Evolutionary conservation across 2,329 filamentous ascomycete genomes (phyloP).

Genomic region (Penicillium expansum): DNA sequence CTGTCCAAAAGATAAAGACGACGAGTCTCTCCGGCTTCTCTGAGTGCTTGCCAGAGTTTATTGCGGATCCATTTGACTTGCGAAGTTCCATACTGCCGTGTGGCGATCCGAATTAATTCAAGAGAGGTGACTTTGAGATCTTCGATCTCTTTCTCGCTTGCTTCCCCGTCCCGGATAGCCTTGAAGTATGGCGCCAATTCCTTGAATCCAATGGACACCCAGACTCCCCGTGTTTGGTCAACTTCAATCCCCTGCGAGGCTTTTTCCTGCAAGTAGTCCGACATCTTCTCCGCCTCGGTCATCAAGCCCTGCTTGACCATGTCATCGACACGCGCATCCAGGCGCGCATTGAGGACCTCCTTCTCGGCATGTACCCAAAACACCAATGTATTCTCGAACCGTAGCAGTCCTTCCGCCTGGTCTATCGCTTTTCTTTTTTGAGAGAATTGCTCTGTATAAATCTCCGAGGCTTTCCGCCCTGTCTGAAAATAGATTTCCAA

Average conservation of each 20-base stretch:
- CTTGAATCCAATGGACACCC: slow-evolving; percentile 95
- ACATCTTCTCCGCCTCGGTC: slow-evolving; percentile 59
- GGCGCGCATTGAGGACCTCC: slow-evolving; percentile 64
- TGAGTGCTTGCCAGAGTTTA: slow-evolving; percentile 71
- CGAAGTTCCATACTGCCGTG: slow-evolving; percentile 79
- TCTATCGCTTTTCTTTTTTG: slow-evolving; percentile 25
- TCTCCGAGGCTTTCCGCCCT: slow-evolving; percentile 75
- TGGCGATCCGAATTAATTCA: slow-evolving; percentile 76
- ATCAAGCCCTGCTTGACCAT: slow-evolving; percentile 71
- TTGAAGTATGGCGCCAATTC: slow-evolving; percentile 74
- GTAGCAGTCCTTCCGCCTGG: slow-evolving; percentile 37
- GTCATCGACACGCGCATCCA: slow-evolving; percentile 75
- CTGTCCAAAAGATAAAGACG: slow-evolving; percentile 79
- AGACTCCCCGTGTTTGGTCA: slow-evolving; percentile 80
- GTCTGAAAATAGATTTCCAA: slow-evolving; percentile 86
- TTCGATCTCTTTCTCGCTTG: slow-evolving; percentile 46
- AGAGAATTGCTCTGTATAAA: slow-evolving; percentile 74
- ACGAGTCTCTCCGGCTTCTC: slow-evolving; percentile 51
- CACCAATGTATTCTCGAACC: slow-evolving; percentile 60
- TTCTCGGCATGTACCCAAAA: slow-evolving; percentile 84
- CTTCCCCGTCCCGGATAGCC: slow-evolving; percentile 38
- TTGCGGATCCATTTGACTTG: slow-evolving; percentile 84
- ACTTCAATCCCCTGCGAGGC: slow-evolving; percentile 52
- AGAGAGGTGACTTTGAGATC: slow-evolving; percentile 60
- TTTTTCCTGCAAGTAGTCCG: slow-evolving; percentile 47